Evolutionary conservation across 371 early-diverging fungal species (phyloP), one percentile per base, ranked within the genome.

Genomic region (Basidiobolus meristosporus): DNA sequence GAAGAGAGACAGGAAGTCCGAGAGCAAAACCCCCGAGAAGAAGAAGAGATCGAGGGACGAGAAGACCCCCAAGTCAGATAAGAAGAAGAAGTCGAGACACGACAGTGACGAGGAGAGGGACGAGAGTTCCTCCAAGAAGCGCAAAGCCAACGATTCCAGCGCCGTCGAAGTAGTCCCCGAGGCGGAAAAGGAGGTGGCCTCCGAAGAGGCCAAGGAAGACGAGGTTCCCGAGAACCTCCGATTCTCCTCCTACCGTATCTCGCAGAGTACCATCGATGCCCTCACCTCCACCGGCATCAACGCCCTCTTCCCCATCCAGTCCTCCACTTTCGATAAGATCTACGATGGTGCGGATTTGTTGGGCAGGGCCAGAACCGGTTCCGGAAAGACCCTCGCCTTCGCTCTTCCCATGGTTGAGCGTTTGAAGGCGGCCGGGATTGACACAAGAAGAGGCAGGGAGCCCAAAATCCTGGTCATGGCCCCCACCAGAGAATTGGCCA

Each of bases 401-500:
- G 67, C 84, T 17, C 62, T 90, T 33, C 90, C 90, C 12, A 82
- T 88, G 54, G 72, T 82, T 43, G 88, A 90, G 59, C 58, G 58
- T 29, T 12, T 60, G 51, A 19, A 50, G 47, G 50, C 47, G 4
- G 41, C 22, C 9, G 19, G 36, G 29, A 18, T 11, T 2, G 15
- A 51, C 45, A 48, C 15, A 22, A 54, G 44, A 35, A 70, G 75
- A 43, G 84, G 88, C 20, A 73, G 88, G 43, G 56, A 73, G 1
- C 90, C 92, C 12, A 64, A 71, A 40, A 85, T 84, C 3, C 58
- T 98, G 31, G 80, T 98, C 16, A 32, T 86, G 62, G 80, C 82
- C 21, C 93, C 92, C 15, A 99, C 99, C 9, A 77, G 98, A 47
- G 99, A 98, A 68, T 66, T 99, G 43, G 98, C 97, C 43, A 87